Conservation (phyloP, 768 basidiomycete genomes). For the Boletellus ananas region DNA sequence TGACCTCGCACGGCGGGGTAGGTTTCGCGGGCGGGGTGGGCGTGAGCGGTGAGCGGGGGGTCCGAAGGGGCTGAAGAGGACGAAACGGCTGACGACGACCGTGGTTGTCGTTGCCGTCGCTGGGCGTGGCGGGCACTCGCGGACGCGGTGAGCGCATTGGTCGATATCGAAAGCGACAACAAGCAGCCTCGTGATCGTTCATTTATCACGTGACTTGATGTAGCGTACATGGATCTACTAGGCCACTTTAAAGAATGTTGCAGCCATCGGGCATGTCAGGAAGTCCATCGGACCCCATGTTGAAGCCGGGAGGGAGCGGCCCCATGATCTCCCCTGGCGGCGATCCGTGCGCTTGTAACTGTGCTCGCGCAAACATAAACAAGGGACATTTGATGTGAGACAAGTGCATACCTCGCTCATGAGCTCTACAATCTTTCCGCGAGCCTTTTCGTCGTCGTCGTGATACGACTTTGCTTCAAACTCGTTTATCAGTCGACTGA, state of each 20-base stretch:
- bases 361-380: not conserved
- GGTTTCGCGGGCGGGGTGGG: conserved; percentile 43
- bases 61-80: conserved; percentile 11
- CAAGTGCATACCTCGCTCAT: conserved; percentile 62
- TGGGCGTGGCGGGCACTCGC: conserved; percentile 10
- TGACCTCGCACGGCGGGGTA: conserved; percentile 64
- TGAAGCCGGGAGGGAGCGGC: conserved; percentile 68
- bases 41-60: conserved; percentile 27
- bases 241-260: not conserved
- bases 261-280: conserved; percentile 40
- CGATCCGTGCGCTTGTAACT: conserved; percentile 68
- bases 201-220: conserved; percentile 6
- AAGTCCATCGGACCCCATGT: conserved; percentile 51
- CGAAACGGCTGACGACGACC: conserved; percentile 19
- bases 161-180: conserved; percentile 13
- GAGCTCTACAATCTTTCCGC: conserved; percentile 53
- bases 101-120: conserved; percentile 1
- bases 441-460: conserved; percentile 49
- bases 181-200: conserved; percentile 3
- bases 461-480: conserved; percentile 62
- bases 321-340: conserved; percentile 85
- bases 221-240: too few relatives aligned
- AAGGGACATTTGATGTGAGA: not conserved
- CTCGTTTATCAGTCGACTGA: conserved; percentile 54
- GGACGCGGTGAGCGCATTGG: conserved; percentile 12